Percentiles rank a stretch among this genome's conserved stretches.
Evolutionary conservation across 2,329 filamentous ascomycete genomes (phyloP).

Genomic region (Epichloe sylvatica): DNA sequence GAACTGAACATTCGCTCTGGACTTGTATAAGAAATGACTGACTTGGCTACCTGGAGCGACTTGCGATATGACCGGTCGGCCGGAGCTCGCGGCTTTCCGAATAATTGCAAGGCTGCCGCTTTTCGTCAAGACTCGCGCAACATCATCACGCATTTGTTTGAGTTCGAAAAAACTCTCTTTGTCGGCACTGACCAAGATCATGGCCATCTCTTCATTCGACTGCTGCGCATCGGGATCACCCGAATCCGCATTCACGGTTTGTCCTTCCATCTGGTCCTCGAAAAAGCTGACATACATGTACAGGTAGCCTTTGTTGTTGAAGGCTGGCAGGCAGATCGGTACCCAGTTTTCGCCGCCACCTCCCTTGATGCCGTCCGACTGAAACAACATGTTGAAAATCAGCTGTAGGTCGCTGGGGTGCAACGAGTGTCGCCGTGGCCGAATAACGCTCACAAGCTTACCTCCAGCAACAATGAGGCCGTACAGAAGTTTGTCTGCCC

Average conservation of each 20-base stretch:
- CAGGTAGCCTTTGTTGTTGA: conserved; percentile 91
- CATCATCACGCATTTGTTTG: conserved; percentile 54
- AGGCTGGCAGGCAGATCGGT: conserved; percentile 84
- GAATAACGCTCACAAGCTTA: conserved; percentile 82
- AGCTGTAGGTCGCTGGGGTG: conserved; percentile 92
- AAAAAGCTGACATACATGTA: conserved; percentile 99
- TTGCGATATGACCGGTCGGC: conserved; percentile 57
- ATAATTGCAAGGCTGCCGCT: conserved; percentile 66
- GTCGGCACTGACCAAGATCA: conserved; percentile 82
- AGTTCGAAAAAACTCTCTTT: conserved; percentile 95
- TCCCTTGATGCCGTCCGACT: conserved; percentile 80
- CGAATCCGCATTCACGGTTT: conserved; percentile 33
- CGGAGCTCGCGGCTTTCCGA: conserved; percentile 51
- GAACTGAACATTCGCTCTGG: conserved; percentile 86
- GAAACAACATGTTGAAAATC: conserved; percentile 99
- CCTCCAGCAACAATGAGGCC: conserved; percentile 87
- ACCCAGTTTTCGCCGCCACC: conserved; percentile 95
- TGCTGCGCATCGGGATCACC: conserved; percentile 37
- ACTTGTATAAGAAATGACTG: conserved; percentile 93
- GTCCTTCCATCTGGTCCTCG: conserved; percentile 36
- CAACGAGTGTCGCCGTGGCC: conserved; percentile 86
- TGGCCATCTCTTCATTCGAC: conserved; percentile 67
- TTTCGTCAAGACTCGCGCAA: conserved; percentile 55
- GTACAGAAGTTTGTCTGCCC: conserved; percentile 70
- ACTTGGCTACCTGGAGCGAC: conserved; percentile 69